Base-by-base conservation (phyloP, 495 filamentous ascomycete species). In the Collariella sp. region DNA sequence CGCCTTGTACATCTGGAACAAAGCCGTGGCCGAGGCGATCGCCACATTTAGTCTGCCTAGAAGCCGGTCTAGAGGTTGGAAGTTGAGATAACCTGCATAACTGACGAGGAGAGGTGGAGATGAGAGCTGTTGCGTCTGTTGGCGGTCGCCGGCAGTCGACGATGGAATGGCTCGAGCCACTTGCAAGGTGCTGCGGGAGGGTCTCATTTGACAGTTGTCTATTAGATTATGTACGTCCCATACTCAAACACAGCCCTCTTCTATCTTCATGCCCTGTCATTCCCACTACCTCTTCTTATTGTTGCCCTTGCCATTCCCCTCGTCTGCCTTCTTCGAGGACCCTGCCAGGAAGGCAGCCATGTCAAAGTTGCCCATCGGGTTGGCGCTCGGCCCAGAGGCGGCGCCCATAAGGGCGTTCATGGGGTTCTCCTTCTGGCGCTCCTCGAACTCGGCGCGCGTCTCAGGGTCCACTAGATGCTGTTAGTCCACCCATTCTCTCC, bases 361-460 rank as follows among this genome's bases (percentile, higher is more conserved):
- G 67, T 96, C 90, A 62, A 96, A 96, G 60, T 84, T 84, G 60
- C 83, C 81, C 40, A 86, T 64, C 16, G 76, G 73, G 50, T 74
- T 79, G 5, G 66, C 65, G 31, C 55, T 46, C 41, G 66, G 64
- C 20, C 64, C 69, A 7, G 70, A 67, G 13, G 76, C 67, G 12
- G 74, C 75, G 24, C 68, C 66, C 65, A 79, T 71, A 7, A 78
- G 53, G 24, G 62, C 62, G 53, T 76, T 75, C 57, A 91, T 74
- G 5, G 84, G 79, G 56, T 81, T 82, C 45, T 83, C 79, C 66
- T 89, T 89, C 59, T 91, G 89, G 52, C 88, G 83, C 65, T 89
- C 85, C 65, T 96, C 89, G 67, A 91, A 94, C 71, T 98, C 94
- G 59, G 85, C 87, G 53, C 83, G 81, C 74, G 87, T 87, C 69